Base-by-base conservation (phyloP, 1,284 basidiomycete species). In the Fistulina hepatica region DNA sequence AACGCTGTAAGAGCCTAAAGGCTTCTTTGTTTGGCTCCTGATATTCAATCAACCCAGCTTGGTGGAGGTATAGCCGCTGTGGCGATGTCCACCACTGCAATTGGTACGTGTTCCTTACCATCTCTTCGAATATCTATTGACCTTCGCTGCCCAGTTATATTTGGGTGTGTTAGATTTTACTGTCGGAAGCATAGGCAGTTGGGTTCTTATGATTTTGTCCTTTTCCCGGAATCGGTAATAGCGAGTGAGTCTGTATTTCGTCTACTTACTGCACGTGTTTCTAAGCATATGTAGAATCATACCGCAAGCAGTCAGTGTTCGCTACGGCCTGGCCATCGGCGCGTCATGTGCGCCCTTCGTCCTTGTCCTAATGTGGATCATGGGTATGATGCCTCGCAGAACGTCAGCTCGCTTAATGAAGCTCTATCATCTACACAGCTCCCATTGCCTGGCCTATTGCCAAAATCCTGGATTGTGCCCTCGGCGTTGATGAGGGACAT, bases 401-500 rank as follows among this genome's bases (percentile, higher is more conserved):
- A n/a, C n/a, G n/a, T n/a, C n/a, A n/a, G n/a, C n/a, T n/a, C n/a
- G n/a, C n/a, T n/a, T n/a, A n/a, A n/a, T n/a, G n/a, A n/a, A n/a
- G n/a, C n/a, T n/a, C n/a, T n/a, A n/a, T n/a, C n/a, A n/a, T n/a
- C n/a, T n/a, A n/a, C n/a, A n/a, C n/a, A n/a, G 81, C 83, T 2
- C 88, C 89, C 2, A 67, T 94, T 39, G 89, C 91, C 0, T 94
- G 74, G 65, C 91, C 91, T 2, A 88, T 81, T 39, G 90, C 91
- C 8, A 88, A 86, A 53, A 64, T 94, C 0, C 75, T 94, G 23
- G 91, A 94, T 55, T 69, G 60, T 31, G 69, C 80, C 2, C 76
- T 94, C 2, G 91, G 91, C 21, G 66, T 61, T 2, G 65, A 77
- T 46, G 80, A 82, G 46, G 64, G 68, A 0, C 71, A 82, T 42